Conservation (phyloP, 140 eudicot species). For the Erigeron philadelphicus region DNA sequence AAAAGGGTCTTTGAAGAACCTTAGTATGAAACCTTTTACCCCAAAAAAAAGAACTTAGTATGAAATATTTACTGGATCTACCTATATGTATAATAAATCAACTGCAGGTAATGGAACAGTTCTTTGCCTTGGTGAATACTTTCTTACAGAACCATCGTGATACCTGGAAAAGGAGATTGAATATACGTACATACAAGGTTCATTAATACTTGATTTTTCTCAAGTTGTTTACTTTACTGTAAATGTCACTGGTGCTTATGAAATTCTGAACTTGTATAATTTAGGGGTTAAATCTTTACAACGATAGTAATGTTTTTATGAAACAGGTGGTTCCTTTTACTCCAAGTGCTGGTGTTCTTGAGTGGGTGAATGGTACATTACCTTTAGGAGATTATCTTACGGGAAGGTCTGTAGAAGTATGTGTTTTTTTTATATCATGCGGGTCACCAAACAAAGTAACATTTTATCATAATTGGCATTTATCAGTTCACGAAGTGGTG, state of each 20-base stretch:
- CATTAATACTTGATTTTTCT: conserved; percentile 3
- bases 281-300: conserved; percentile 3
- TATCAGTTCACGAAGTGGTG: conserved; percentile 81
- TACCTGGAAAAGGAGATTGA: conserved; percentile 86
- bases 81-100: conserved; percentile 13
- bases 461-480: conserved; percentile 15
- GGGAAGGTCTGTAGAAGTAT: conserved; percentile 64
- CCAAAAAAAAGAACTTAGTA: neutral
- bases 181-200: conserved; percentile 93
- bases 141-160: conserved; percentile 87
- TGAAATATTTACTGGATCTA: neutral
- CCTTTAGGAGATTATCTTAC: conserved; percentile 90
- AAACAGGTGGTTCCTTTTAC: conserved; percentile 97
- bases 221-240: neutral
- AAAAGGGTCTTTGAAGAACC: no score
- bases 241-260: neutral
- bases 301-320: conserved; percentile 10
- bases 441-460: neutral
- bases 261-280: neutral
- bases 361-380: conserved; percentile 96
- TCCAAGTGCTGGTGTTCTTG: conserved; percentile 99
- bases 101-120: conserved; percentile 99
- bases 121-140: conserved; percentile 93
- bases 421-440: neutral
- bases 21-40: neutral